A percentile compares a stretch with the other conserved stretches of the same genome.
phyloP scores from a whole-genome alignment of 768 basidiomycete species.

The Butyriboletus loyo region DNA sequence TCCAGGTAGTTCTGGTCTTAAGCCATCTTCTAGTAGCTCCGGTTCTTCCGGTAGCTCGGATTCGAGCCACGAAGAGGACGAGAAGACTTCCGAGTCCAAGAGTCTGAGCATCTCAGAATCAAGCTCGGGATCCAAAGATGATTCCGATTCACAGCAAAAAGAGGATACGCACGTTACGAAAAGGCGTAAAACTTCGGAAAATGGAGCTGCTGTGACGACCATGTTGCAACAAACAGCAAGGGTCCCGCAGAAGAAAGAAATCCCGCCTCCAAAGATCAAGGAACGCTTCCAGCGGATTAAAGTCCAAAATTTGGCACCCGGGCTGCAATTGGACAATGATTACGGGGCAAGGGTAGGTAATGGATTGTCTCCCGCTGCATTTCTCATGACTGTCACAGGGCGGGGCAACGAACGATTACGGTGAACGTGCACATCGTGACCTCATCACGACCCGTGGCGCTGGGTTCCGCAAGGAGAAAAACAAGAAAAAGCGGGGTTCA shows the following conservation, averaged over 20 bases:
- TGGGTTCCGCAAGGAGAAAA: constrained; percentile 98
- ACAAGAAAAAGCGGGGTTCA: constrained; percentile 97
- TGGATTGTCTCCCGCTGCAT: not conserved
- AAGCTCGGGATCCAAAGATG: constrained; percentile 27
- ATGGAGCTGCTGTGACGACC: constrained; percentile 48
- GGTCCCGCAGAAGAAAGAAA: constrained; percentile 12
- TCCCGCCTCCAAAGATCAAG: constrained; percentile 40
- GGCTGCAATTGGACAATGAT: constrained; percentile 58
- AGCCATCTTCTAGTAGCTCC: constrained; percentile 15
- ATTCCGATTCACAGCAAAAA: not conserved
- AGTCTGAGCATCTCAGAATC: constrained; percentile 9
- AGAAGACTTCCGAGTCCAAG: not conserved
- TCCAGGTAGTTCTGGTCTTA: constrained; percentile 14
- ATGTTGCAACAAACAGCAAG: not conserved
- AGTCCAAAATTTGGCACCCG: constrained; percentile 47
- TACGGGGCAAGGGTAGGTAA: constrained; percentile 75
- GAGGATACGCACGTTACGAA: constrained; percentile 42
- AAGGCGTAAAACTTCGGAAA: constrained; percentile 56
- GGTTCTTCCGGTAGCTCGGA: constrained; percentile 11
- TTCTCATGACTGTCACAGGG: constrained; percentile 39
- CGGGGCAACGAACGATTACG: constrained; percentile 77
- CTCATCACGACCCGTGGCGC: constrained; percentile 91
- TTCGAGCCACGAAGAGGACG: constrained; percentile 12
- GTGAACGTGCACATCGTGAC: constrained; percentile 79
- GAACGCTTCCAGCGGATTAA: constrained; percentile 83